Evolutionary conservation across 192 early-diverging fungal genomes (phyloP), one percentile per base, ranked within the genome.

Genomic region (Backusella tarrabulga): DNA sequence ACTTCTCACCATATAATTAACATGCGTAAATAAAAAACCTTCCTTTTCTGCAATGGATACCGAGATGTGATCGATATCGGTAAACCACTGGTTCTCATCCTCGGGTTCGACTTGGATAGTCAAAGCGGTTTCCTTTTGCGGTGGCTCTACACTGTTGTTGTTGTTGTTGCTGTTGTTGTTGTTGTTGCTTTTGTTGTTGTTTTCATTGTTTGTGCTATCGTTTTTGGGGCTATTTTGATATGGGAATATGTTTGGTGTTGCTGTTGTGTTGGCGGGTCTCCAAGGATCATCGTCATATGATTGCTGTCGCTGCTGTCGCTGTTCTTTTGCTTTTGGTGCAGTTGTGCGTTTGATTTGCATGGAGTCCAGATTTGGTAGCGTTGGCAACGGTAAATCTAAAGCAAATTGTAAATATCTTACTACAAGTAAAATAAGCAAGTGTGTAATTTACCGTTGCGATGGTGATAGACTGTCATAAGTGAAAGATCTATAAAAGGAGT

Each of bases 1-100:
- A 26, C 90, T 92, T 41, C 93, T 87, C 34, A 97, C 84, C 73
- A 93, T 88, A 79, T 97, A 97, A 75, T 95, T 97, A 14, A 93
- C 90, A 80, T 96, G 94, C 76, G 96, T 97, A 80, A 96, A 87
- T 19, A 90, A 75, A 71, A 85, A 83, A 0, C 88, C 91, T 73
- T 88, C 86, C 46, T 83, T 87, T 36, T 84, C 76, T 6, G 85
- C 87, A 76, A 85, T 80, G 14, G 86, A 81, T 9, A 92, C 85
- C 9, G 80, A 81, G 44, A 92, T 88, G 1, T 81, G 71, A 74
- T 91, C 90, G 29, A 86, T 29, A 80, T 92, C 80, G 46, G 85
- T 35, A 77, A 84, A 90, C 86, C 87, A 89, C 15, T 86, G 85
- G 32, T 38, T 70, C 35, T 38, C 56, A 63, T 63, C 56, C 12